Conservation (phyloP, 768 basidiomycete species). For the Cytidiella melzeri region DNA sequence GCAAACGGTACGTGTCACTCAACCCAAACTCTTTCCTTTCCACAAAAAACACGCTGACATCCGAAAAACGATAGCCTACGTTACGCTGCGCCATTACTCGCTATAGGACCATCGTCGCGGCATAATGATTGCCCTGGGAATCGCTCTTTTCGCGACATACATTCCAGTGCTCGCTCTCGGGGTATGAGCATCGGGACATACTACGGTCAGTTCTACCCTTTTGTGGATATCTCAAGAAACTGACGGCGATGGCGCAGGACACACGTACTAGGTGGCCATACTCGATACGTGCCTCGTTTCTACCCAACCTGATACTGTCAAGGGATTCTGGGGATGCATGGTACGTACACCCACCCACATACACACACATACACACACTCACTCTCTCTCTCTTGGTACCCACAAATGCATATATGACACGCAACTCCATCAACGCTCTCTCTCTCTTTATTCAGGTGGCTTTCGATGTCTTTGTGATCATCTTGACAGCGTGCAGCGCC, state of each 20-base stretch:
- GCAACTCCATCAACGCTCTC: neutral
- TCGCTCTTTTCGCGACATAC: neutral
- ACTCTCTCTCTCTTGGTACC: no score
- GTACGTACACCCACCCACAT: no score
- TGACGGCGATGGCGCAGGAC: neutral
- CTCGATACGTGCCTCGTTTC: conserved; percentile 4
- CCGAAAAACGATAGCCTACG: conserved; percentile 3
- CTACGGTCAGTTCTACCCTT: neutral
- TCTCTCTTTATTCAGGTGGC: neutral
- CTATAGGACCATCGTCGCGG: conserved; percentile 5
- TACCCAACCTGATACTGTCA: neutral
- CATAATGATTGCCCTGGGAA: neutral
- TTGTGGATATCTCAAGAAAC: no score
- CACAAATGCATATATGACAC: no score
- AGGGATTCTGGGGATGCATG: conserved; percentile 8
- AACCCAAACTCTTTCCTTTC: neutral
- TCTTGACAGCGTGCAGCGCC: conserved; percentile 1
- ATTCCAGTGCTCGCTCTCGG: neutral
- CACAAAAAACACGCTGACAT: no score
- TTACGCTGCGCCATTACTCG: neutral
- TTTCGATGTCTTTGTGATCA: conserved; percentile 3
- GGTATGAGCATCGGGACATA: neutral
- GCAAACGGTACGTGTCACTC: neutral
- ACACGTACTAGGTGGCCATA: neutral
- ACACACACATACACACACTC: no score